These are phyloP conservation scores for Phellopilus nigrolimitatus DNA, from an alignment of 1,284 basidiomycete genomes.

Conservation along the genomic window DNA sequence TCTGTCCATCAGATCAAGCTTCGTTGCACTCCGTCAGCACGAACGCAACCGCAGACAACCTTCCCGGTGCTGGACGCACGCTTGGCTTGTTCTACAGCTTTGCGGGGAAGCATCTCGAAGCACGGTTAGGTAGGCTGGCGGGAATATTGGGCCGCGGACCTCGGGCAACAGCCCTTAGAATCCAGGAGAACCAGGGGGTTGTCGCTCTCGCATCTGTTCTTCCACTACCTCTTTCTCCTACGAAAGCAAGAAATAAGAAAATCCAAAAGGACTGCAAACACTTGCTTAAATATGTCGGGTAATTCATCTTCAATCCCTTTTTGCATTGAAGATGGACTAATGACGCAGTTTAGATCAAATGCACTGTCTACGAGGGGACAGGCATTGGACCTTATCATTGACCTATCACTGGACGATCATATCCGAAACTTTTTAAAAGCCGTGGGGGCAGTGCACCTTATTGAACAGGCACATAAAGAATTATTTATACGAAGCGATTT, in stretches of 20 bases:
- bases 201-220: not conserved
- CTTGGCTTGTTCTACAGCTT: not conserved
- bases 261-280: not conserved
- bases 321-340: not conserved
- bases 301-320: not conserved
- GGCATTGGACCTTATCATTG: not conserved
- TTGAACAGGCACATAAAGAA: not conserved
- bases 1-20: too few relatives aligned
- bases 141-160: not conserved
- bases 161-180: not conserved
- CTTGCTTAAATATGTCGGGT: not conserved
- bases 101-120: not conserved
- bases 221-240: not conserved
- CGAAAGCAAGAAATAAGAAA: not conserved
- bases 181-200: not conserved
- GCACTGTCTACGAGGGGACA: not conserved
- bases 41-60: constrained; percentile 3
- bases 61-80: not conserved
- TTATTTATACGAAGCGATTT: not conserved
- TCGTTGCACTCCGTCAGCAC: too few relatives aligned
- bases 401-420: not conserved
- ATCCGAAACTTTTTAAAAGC: not conserved
- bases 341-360: not conserved
- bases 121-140: not conserved
- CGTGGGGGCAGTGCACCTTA: not conserved